phyloP scores from a whole-genome alignment of 1,139 yeast species.

The Diutina rugosa region DNA sequence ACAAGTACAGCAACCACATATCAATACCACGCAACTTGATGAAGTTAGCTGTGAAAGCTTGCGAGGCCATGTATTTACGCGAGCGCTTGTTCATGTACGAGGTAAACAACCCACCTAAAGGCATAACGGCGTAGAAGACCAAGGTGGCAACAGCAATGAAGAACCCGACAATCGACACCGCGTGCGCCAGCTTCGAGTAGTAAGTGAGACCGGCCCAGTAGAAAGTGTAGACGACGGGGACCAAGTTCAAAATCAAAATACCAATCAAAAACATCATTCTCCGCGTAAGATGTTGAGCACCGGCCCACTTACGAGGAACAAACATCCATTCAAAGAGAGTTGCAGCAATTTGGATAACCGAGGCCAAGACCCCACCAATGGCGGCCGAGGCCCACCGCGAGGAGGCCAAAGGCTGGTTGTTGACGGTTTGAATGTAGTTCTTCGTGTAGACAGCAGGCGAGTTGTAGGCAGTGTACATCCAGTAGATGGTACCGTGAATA shows the following conservation, averaged over 20 bases:
- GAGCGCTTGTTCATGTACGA: constrained; percentile 82
- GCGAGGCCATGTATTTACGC: constrained; percentile 85
- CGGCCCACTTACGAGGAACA: constrained; percentile 98
- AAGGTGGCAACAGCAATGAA: constrained; percentile 78
- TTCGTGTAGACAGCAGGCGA: constrained; percentile 85
- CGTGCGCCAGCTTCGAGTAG: constrained; percentile 63
- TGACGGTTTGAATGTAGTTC: constrained; percentile 68
- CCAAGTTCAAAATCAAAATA: constrained; percentile 62
- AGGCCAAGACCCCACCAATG: constrained; percentile 84
- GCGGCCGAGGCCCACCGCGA: constrained; percentile 90
- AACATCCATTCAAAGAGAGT: constrained; percentile 90
- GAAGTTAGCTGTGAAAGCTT: constrained; percentile 91
- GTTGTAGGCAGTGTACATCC: constrained; percentile 92
- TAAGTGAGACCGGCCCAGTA: constrained; percentile 64
- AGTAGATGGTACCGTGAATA: constrained; percentile 75
- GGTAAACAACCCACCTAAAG: constrained; percentile 92
- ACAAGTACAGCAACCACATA: constrained; percentile 91
- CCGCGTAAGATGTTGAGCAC: constrained; percentile 92
- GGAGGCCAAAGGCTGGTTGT: constrained; percentile 78
- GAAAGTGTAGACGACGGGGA: constrained; percentile 79
- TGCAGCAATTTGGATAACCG: constrained; percentile 70
- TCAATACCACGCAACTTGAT: constrained; percentile 73
- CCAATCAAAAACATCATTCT: constrained; percentile 65
- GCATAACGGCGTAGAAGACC: constrained; percentile 85
- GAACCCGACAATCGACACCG: constrained; percentile 81